These are phyloP conservation scores for Nakazawaea peltata DNA, from an alignment of 805 yeast genomes.

Conservation along the genomic window DNA sequence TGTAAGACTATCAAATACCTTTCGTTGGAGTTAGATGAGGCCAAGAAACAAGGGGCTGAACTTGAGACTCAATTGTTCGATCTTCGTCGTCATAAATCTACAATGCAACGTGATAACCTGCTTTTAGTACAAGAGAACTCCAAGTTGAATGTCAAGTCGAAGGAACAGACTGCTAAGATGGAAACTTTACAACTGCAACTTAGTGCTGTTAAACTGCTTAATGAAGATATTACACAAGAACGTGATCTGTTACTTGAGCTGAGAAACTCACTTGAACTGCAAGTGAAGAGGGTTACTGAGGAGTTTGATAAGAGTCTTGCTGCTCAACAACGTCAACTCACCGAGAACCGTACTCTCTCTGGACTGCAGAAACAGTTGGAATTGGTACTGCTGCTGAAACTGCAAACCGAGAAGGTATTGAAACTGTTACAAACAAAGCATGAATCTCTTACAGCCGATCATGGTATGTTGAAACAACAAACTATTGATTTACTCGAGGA, in stretches of 20 bases:
- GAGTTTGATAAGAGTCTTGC: slow-evolving; percentile 30
- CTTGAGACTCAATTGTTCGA: slow-evolving; percentile 30
- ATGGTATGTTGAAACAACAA: slow-evolving; percentile 38
- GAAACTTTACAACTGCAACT: slow-evolving; percentile 45
- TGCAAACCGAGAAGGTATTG: slow-evolving; percentile 22
- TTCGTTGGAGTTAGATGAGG: slow-evolving; percentile 49
- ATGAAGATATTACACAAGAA: slow-evolving; percentile 54
- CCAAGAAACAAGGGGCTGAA: slow-evolving; percentile 34
- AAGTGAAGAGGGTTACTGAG: slow-evolving; percentile 30
- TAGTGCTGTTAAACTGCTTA: slow-evolving; percentile 44
- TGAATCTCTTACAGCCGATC: slow-evolving; percentile 16
- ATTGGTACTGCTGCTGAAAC: slow-evolving; percentile 1
- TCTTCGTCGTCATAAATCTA: slow-evolving; percentile 32
- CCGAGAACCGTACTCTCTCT: slow-evolving; percentile 10
- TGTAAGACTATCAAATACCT: slow-evolving; percentile 57
- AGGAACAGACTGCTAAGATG: slow-evolving; percentile 36
- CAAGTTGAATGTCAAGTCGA: slow-evolving; percentile 29
- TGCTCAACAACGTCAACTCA: neutral
- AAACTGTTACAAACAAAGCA: slow-evolving; percentile 14
- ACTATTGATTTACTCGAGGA: slow-evolving; percentile 56
- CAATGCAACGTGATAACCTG: slow-evolving; percentile 25
- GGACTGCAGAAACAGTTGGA: slow-evolving; percentile 27
- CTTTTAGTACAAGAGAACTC: slow-evolving; percentile 37
- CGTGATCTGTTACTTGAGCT: slow-evolving; percentile 51
- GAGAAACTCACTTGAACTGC: slow-evolving; percentile 35